Conservation (phyloP, 1,139 yeast species). For the Debaryomyces coudertii region DNA sequence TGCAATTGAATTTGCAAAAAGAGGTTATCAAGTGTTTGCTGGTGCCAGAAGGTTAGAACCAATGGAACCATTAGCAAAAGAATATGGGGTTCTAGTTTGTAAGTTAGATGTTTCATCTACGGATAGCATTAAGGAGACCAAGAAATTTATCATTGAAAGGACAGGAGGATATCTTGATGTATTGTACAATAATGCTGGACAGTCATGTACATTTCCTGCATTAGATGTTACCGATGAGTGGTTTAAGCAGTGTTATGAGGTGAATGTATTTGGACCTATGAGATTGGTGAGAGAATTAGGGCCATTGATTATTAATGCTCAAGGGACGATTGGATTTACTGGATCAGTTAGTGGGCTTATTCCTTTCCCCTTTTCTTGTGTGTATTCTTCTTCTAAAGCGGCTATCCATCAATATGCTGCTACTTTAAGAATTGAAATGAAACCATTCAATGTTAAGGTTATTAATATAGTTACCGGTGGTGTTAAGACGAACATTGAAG, state of each 20-base stretch:
- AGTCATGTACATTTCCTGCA: constrained; percentile 72
- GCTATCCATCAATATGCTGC: constrained; percentile 75
- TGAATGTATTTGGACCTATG: constrained; percentile 72
- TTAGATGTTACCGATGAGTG: constrained; percentile 64
- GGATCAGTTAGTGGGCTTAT: constrained; percentile 71
- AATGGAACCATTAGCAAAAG: constrained; percentile 53
- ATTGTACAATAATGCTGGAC: constrained; percentile 65
- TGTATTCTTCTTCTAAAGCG: constrained; percentile 74
- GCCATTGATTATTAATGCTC: constrained; percentile 60
- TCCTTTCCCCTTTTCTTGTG: constrained; percentile 72
- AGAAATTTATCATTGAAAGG: constrained; percentile 36
- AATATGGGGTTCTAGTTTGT: constrained; percentile 32
- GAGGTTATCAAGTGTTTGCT: constrained; percentile 61
- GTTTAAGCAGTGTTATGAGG: constrained; percentile 59
- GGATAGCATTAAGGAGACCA: constrained; percentile 52
- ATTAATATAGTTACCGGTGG: constrained; percentile 52
- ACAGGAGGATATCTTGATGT: constrained; percentile 56
- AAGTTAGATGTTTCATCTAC: constrained; percentile 53
- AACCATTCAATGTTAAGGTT: constrained; percentile 74
- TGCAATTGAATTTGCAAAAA: constrained; percentile 62
- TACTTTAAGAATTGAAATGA: constrained; percentile 64
- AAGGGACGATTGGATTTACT: constrained; percentile 74
- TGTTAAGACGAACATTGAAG: constrained; percentile 66
- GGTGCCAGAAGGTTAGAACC: constrained; percentile 69
- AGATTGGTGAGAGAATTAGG: constrained; percentile 63